These are phyloP conservation scores for Xylaria sp. DNA, from an alignment of 2,329 filamentous ascomycete genomes.

Conservation along the genomic window DNA sequence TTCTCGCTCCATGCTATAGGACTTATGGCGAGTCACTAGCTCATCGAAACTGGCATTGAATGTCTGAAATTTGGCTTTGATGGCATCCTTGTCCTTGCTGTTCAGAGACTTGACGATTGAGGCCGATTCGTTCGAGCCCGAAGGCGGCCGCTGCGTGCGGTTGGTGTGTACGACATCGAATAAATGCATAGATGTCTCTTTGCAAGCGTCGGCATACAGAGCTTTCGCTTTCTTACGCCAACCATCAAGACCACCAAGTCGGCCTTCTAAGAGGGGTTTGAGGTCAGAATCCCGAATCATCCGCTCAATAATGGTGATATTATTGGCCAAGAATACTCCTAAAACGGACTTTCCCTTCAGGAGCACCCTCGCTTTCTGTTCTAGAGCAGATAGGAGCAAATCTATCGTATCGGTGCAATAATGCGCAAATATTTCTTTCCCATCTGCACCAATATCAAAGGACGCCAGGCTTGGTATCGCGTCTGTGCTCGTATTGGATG, in stretches of 20 bases:
- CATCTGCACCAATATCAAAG: constrained; percentile 90
- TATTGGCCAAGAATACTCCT: constrained; percentile 93
- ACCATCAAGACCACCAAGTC: constrained; percentile 75
- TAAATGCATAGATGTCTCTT: constrained; percentile 84
- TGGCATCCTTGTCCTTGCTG: constrained; percentile 93
- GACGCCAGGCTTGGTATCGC: constrained; percentile 77
- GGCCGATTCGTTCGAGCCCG: constrained; percentile 80
- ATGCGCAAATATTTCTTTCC: constrained; percentile 85
- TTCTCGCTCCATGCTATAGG: constrained; percentile 89
- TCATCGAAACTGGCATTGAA: constrained; percentile 95
- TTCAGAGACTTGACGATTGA: constrained; percentile 84
- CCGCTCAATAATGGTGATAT: constrained; percentile 83
- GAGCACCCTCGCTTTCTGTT: constrained; percentile 76
- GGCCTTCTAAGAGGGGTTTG: constrained; percentile 73
- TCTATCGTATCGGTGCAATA: constrained; percentile 93
- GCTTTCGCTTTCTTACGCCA: constrained; percentile 89
- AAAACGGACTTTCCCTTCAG: constrained; percentile 82
- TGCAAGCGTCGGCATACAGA: constrained; percentile 87
- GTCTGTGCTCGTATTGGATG: constrained; percentile 66
- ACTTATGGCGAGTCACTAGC: constrained; percentile 83
- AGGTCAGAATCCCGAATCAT: constrained; percentile 87
- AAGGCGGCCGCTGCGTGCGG: constrained; percentile 76
- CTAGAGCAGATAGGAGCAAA: constrained; percentile 77
- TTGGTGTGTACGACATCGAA: constrained; percentile 94
- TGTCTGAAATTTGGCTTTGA: constrained; percentile 93